phyloP scores from a whole-genome alignment of 805 yeast species.

The Candida michaelii region DNA sequence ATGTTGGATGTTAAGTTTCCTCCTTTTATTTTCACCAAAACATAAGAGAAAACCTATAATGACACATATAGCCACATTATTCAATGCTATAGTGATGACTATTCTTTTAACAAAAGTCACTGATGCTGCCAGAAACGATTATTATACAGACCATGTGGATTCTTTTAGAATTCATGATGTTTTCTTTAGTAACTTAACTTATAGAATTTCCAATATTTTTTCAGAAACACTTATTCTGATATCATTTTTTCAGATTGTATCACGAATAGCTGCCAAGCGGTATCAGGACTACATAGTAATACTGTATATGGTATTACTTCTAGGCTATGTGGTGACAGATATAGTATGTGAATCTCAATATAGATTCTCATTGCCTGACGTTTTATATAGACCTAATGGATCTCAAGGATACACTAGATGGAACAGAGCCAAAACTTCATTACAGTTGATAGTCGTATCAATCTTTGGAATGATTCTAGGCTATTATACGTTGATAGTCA shows the following conservation, averaged over 20 bases:
- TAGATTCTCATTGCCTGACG: slow-evolving; percentile 1
- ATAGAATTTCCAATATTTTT: slow-evolving; percentile 40
- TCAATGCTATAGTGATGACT: slow-evolving; percentile 55
- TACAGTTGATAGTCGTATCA: slow-evolving; percentile 25
- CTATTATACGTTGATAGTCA: slow-evolving; percentile 37
- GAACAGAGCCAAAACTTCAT: slow-evolving; percentile 24
- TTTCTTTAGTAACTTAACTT: slow-evolving; percentile 37
- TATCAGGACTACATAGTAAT: slow-evolving; percentile 4
- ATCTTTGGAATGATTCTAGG: slow-evolving; percentile 36
- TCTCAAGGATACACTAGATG: slow-evolving; percentile 14
- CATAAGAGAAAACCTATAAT: slow-evolving; percentile 56
- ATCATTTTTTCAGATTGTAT: slow-evolving; percentile 56
- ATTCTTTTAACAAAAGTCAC: slow-evolving; percentile 49
- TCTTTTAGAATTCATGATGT: slow-evolving; percentile 37
- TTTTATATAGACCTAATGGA: neutral
- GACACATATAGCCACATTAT: slow-evolving; percentile 57
- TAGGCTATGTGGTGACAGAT: slow-evolving; percentile 5
- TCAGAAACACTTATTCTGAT: slow-evolving; percentile 45
- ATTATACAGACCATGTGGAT: slow-evolving; percentile 53
- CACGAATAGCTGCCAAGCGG: slow-evolving; percentile 6
- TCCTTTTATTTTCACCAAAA: slow-evolving; percentile 51
- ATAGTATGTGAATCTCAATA: slow-evolving; percentile 10
- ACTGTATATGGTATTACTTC: slow-evolving; percentile 6
- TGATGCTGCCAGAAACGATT: slow-evolving; percentile 48
- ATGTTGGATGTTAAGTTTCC: slow-evolving; percentile 68